Conservation (phyloP, 108 stramenopile genomes). For the Pseudonitzschia delicatissima region DNA sequence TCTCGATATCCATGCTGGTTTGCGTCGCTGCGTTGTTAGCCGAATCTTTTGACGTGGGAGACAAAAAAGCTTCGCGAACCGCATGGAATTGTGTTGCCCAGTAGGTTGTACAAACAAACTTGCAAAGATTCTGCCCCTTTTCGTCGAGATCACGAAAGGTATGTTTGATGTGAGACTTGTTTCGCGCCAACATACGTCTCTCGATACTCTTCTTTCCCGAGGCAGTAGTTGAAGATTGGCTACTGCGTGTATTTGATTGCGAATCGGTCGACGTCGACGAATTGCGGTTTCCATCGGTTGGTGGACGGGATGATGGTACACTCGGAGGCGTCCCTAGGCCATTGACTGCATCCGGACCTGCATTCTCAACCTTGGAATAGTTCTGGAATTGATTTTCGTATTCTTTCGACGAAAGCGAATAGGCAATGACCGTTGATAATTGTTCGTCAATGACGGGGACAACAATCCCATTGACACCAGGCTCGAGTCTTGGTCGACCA, state of each 20-base stretch:
- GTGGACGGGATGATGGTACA: conserved; percentile 7
- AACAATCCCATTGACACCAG: conserved; percentile 86
- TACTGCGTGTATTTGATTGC: conserved; percentile 7
- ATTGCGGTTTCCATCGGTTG: conserved; percentile 16
- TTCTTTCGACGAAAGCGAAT: conserved; percentile 82
- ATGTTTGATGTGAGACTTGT: conserved; percentile 90
- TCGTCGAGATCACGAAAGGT: conserved; percentile 90
- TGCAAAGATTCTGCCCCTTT: conserved; percentile 86
- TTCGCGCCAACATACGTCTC: conserved; percentile 75
- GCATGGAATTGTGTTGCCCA: conserved; percentile 97
- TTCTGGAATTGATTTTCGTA: conserved; percentile 79
- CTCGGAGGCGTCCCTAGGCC: conserved; percentile 16
- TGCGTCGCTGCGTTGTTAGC: neutral
- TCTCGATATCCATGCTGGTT: conserved; percentile 57
- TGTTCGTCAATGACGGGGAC: conserved; percentile 93
- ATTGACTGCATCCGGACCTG: conserved; percentile 11
- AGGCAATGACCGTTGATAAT: conserved; percentile 90
- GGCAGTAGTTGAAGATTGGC: conserved; percentile 23
- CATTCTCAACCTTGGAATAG: conserved; percentile 35
- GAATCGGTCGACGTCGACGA: conserved; percentile 20
- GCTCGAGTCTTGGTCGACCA: conserved; percentile 86
- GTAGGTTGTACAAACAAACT: conserved; percentile 93
- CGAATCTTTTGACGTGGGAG: conserved; percentile 24
- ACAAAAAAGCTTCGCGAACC: conserved; percentile 84
- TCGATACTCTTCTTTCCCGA: conserved; percentile 62